Evolutionary conservation across 257 asterid species (phyloP).

Genomic region (Asclepias syriaca): DNA sequence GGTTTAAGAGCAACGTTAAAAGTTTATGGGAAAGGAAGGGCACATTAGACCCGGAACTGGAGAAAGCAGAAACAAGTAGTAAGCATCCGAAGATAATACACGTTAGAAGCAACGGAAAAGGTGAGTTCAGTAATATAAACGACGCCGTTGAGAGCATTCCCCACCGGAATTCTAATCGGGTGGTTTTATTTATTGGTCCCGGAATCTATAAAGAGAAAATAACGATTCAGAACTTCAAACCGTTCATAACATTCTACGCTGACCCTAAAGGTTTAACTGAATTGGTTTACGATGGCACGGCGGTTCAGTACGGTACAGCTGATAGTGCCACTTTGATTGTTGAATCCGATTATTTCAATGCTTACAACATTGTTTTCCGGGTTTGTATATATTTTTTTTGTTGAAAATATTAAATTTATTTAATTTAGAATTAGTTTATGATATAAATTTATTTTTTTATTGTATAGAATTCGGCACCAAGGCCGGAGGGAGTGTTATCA

Average conservation of each 20-base stretch:
- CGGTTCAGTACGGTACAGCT: slow-evolving; percentile 47
- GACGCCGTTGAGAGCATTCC: slow-evolving; percentile 67
- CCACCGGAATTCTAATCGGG: slow-evolving; percentile 33
- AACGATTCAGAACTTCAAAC: slow-evolving; percentile 28
- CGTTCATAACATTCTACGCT: slow-evolving; percentile 54
- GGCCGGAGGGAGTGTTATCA: slow-evolving; percentile 34
- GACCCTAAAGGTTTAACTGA: slow-evolving; percentile 42
- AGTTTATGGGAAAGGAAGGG: slow-evolving; percentile 7
- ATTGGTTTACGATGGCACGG: slow-evolving; percentile 42
- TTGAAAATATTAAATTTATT: too few relatives aligned
- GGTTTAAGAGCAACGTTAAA: slow-evolving; percentile 44
- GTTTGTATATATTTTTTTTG: slow-evolving; percentile 20
- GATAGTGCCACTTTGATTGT: slow-evolving; percentile 54
- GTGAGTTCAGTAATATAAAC: slow-evolving; percentile 43
- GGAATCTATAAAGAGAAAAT: slow-evolving; percentile 68
- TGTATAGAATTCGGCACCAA: slow-evolving; percentile 53
- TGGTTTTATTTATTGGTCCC: slow-evolving; percentile 43
- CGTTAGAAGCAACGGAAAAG: slow-evolving; percentile 36
- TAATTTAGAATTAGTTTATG: too few relatives aligned
- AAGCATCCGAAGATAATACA: slow-evolving; percentile 23
- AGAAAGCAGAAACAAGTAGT: slow-evolving; percentile 23
- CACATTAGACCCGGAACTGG: slow-evolving; percentile 27
- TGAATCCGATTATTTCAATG: slow-evolving; percentile 52
- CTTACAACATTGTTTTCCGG: slow-evolving; percentile 53
- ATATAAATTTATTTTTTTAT: too few relatives aligned